Evolutionary conservation across 805 yeast genomes (phyloP).

Genomic region (Yarrowia alimentaria): DNA sequence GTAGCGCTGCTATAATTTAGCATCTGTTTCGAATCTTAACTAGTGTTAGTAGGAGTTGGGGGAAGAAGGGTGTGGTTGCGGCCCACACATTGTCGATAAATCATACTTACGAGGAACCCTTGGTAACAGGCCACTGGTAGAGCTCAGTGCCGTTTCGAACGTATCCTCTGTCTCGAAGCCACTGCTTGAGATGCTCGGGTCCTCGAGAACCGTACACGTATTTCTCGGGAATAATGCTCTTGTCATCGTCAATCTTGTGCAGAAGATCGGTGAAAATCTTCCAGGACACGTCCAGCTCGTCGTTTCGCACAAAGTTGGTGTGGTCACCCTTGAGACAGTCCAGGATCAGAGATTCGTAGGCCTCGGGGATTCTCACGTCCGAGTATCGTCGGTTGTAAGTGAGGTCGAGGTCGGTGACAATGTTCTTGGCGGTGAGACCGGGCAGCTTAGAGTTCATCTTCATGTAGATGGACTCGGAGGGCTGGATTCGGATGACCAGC

Average conservation of each 20-base stretch:
- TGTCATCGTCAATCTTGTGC: conserved; percentile 62
- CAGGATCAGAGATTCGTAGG: conserved; percentile 91
- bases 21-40: conserved; percentile 26
- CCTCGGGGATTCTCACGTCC: conserved; percentile 94
- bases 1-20: conserved; percentile 26
- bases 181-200: conserved; percentile 63
- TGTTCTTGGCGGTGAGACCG: conserved; percentile 78
- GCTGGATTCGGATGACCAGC: conserved; percentile 90
- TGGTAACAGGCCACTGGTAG: conserved; percentile 81
- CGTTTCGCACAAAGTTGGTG: conserved; percentile 96
- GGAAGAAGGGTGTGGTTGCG: background rate
- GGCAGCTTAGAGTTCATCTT: conserved; percentile 93
- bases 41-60: conserved; percentile 17
- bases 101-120: conserved; percentile 33
- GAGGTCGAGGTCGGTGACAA: conserved; percentile 86
- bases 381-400: conserved; percentile 79
- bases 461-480: conserved; percentile 88
- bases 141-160: conserved; percentile 58
- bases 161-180: conserved; percentile 69
- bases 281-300: conserved; percentile 94
- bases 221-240: conserved; percentile 59
- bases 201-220: conserved; percentile 94
- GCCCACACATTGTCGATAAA: background rate
- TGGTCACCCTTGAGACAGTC: conserved; percentile 91
- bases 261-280: conserved; percentile 86